phyloP scores from a whole-genome alignment of 306 rosid genomes.

The Canavalia ensiformis region DNA sequence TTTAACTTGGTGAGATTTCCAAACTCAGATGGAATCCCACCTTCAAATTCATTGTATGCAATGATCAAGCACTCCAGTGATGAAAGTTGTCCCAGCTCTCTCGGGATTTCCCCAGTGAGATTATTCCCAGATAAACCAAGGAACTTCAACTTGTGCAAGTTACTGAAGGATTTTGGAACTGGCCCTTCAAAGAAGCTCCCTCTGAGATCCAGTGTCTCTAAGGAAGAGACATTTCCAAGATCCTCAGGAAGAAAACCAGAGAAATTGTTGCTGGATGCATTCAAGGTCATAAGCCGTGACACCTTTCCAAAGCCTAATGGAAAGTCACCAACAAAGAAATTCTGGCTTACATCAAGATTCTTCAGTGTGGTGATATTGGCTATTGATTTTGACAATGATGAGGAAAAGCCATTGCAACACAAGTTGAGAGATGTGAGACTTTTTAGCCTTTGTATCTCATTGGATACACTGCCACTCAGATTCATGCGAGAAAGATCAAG shows the following conservation, averaged over 20 bases:
- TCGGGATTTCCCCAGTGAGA: slow-evolving; percentile 77
- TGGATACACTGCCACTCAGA: slow-evolving; percentile 76
- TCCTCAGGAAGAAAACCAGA: slow-evolving; percentile 79
- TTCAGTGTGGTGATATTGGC: slow-evolving; percentile 64
- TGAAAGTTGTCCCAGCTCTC: slow-evolving; percentile 74
- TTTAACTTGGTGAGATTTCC: slow-evolving; percentile 81
- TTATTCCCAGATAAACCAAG: slow-evolving; percentile 95
- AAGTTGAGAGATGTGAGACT: slow-evolving; percentile 74
- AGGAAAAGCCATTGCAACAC: slow-evolving; percentile 76
- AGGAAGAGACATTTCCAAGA: slow-evolving; percentile 73
- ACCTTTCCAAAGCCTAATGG: slow-evolving; percentile 72
- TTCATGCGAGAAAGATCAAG: slow-evolving; percentile 88
- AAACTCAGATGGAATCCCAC: slow-evolving; percentile 79
- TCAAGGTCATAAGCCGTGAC: slow-evolving; percentile 54
- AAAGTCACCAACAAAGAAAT: slow-evolving; percentile 73
- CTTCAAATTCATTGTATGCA: slow-evolving; percentile 85
- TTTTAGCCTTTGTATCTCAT: slow-evolving; percentile 61
- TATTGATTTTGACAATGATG: slow-evolving; percentile 70
- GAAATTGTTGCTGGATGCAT: slow-evolving; percentile 89
- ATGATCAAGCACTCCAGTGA: slow-evolving; percentile 78
- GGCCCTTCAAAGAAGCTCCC: slow-evolving; percentile 86
- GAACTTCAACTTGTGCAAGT: slow-evolving; percentile 76
- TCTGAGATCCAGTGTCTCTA: slow-evolving; percentile 84
- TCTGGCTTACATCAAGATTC: slow-evolving; percentile 84
- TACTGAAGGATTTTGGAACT: slow-evolving; percentile 66